A percentile compares a stretch with the other conserved stretches of the same genome.
Conservation (phyloP, 176 grass and related monocot species). For the Metroxylon sagu region DNA sequence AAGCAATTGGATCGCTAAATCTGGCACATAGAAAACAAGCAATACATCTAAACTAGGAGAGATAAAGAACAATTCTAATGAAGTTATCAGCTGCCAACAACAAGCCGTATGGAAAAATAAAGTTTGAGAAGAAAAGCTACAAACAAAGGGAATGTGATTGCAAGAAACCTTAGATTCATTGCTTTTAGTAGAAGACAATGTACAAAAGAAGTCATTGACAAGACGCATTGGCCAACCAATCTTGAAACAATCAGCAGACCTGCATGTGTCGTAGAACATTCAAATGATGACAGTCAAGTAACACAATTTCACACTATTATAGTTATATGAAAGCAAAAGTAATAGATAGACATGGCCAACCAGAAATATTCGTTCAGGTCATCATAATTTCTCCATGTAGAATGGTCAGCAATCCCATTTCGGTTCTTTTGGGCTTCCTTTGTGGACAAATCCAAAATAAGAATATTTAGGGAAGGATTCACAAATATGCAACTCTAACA, state of each 20-base stretch:
- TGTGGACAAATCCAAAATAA: conserved; percentile 28
- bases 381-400: conserved; percentile 98
- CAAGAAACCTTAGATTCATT: conserved; percentile 31
- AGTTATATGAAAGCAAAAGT: conserved; percentile 5
- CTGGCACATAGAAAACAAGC: no score
- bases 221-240: conserved; percentile 92
- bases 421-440: conserved; percentile 89
- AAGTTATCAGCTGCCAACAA: no score
- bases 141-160: background rate
- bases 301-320: background rate
- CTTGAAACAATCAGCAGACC: conserved; percentile 91
- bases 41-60: no score
- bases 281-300: no score
- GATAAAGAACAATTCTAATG: no score
- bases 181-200: conserved; percentile 14
- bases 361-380: conserved; percentile 96
- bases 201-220: conserved; percentile 72
- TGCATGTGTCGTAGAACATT: conserved; percentile 13
- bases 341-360: conserved; percentile 38
- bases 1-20: no score
- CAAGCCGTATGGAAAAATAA: no score
- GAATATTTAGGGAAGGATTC: conserved; percentile 7
- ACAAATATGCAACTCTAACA: no score
- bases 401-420: conserved; percentile 76
- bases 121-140: no score